Base-by-base conservation (phyloP, 768 basidiomycete genomes). In the Leccinum uliginosum region DNA sequence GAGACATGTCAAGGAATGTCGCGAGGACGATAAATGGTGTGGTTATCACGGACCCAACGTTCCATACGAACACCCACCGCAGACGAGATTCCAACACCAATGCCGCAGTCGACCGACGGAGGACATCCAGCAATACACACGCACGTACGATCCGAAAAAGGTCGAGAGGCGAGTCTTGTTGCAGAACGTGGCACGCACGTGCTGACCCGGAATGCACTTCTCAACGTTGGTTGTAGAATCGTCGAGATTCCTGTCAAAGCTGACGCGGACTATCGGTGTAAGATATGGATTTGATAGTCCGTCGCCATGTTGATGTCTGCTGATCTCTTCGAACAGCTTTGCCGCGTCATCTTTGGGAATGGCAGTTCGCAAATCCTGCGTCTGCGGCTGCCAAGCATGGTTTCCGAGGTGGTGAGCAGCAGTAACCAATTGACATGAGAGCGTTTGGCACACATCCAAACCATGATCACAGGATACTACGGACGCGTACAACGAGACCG, bases 111-210 rank as follows among this genome's bases (percentile, higher is more conserved):
- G 66, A n/a, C 67, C 69, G 5, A 79, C 81, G 0, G 69, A 45
- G 21, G 75, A 88, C 61, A 69, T 88, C 0, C 89, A 91, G 60
- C 90, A 91, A 21, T 85, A 78, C 63, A 91, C 89, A 0, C 76
- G 78, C 34, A 76, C 76, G 43, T 74, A 86, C 19, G 67, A 76
- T 10, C 62, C 75, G 1, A 74, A 70, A 32, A 84, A 80, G 27
- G 82, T 89, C 15, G 78, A 83, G 64, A 76, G 86, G 89, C 82
- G 59, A 52, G 79, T 65, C 17, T 50, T 43, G 40, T 19, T 43
- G 19, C 19, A 15, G 11, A 19, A 43, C 5, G 17, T 12, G n/a
- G 40, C n/a, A 6, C 11, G 38, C 11, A 19, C 10, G 11, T 43
- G 19, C 40, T 43, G 11, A 43, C 19, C 19, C 11, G 40, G 40